Percentiles rank a stretch among this genome's conserved stretches.
These are phyloP conservation scores for Hippophae gyantsensis DNA, from an alignment of 306 rosid genomes.

Conservation along the genomic window DNA sequence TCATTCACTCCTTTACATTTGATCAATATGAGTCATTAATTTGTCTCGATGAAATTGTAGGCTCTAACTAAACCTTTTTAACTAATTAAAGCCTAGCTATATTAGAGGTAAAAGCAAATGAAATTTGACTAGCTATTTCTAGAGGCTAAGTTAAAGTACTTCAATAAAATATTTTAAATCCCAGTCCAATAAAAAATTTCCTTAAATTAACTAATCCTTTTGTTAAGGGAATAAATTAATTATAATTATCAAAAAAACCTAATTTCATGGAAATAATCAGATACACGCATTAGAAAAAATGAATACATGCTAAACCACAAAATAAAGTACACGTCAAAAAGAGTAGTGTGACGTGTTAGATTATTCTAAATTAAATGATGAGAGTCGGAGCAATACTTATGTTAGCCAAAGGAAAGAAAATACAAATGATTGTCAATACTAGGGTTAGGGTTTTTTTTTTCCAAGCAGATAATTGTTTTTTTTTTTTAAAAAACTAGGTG, in stretches of 20 bases:
- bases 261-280: slow-evolving; percentile 36
- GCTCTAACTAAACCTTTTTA: too few species aligned
- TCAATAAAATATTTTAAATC: too few species aligned
- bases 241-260: slow-evolving; percentile 19
- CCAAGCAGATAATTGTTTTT: slow-evolving; percentile 24
- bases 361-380: slow-evolving; percentile 31
- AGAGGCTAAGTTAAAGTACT: too few species aligned
- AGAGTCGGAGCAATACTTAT: slow-evolving; percentile 6
- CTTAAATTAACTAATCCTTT: not conserved
- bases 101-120: too few species aligned
- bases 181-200: slow-evolving; percentile 3
- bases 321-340: slow-evolving; percentile 45
- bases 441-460: slow-evolving; percentile 52
- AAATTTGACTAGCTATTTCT: too few species aligned
- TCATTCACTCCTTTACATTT: too few species aligned
- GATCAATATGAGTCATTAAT: too few species aligned
- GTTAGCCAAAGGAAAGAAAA: slow-evolving; percentile 16
- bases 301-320: slow-evolving; percentile 27
- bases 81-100: too few species aligned
- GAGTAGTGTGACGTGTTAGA: slow-evolving; percentile 44
- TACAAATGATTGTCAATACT: slow-evolving; percentile 42
- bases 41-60: too few species aligned
- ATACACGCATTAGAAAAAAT: slow-evolving; percentile 10
- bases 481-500: slow-evolving; percentile 39
- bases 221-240: not conserved